Evolutionary conservation across 148 eudicot genomes (phyloP).

Genomic region (Spergularia marina): DNA sequence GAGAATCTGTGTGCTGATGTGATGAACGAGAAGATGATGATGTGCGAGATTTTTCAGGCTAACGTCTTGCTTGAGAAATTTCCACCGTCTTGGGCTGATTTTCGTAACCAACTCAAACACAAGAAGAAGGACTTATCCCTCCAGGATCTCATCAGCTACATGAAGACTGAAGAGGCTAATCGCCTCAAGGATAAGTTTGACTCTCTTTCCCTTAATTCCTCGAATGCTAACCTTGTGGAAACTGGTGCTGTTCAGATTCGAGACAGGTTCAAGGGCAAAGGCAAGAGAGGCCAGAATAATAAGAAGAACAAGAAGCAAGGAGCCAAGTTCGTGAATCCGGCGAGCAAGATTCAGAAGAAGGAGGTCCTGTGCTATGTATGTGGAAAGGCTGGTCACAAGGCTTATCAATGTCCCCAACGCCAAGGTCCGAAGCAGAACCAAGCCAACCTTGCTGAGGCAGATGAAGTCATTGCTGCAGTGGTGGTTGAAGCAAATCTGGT

Average conservation of each 20-base stretch:
- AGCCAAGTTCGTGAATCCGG: too few relatives aligned
- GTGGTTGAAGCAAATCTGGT: too few relatives aligned
- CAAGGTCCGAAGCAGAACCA: too few relatives aligned
- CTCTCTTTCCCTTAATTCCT: neutral
- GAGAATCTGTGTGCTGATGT: neutral
- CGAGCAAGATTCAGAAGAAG: too few relatives aligned
- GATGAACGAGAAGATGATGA: neutral
- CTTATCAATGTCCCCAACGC: too few relatives aligned
- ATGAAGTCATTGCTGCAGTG: too few relatives aligned
- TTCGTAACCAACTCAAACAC: neutral
- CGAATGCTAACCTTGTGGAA: neutral
- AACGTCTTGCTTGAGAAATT: conserved; percentile 2
- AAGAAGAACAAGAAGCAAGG: too few relatives aligned
- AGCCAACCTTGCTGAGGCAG: too few relatives aligned
- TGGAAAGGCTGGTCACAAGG: too few relatives aligned
- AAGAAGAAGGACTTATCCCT: conserved; percentile 3
- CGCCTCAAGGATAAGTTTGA: conserved; percentile 5
- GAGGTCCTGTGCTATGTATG: too few relatives aligned
- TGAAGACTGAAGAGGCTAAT: conserved; percentile 14
- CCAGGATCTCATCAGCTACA: conserved; percentile 3
- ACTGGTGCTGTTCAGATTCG: neutral
- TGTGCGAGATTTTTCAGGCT: conserved; percentile 5
- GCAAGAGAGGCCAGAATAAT: too few relatives aligned
- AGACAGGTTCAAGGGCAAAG: neutral
- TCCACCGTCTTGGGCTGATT: neutral